Conservation (phyloP, 176 grass and related monocot genomes). For the Hsuehochloa calcarea region DNA sequence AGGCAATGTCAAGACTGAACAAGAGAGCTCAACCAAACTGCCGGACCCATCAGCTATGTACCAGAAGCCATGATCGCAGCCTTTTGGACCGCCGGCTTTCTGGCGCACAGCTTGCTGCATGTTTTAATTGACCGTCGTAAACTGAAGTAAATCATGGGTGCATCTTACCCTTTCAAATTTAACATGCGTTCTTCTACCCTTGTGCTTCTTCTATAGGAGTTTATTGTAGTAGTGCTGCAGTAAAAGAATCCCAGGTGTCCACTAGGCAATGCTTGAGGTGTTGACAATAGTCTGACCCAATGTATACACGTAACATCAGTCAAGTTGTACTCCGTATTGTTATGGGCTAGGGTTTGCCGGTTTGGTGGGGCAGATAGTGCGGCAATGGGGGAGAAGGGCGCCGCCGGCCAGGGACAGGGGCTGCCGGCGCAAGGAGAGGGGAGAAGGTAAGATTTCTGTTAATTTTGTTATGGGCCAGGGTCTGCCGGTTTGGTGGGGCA, state of each 20-base stretch:
- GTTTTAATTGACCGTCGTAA: constrained; percentile 5
- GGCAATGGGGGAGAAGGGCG: too few relatives aligned
- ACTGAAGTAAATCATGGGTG: background rate
- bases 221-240: background rate
- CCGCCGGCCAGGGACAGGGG: too few relatives aligned
- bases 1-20: constrained; percentile 44
- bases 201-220: background rate
- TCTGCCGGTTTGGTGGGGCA: too few relatives aligned
- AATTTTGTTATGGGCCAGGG: too few relatives aligned
- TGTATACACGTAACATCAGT: constrained; percentile 21
- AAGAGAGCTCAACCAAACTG: constrained; percentile 41
- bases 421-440: too few relatives aligned
- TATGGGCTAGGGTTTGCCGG: too few relatives aligned
- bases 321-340: background rate
- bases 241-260: background rate
- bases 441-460: too few relatives aligned
- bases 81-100: background rate
- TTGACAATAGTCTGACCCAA: constrained; percentile 22
- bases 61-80: constrained; percentile 34
- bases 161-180: background rate
- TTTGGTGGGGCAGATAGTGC: too few relatives aligned
- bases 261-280: background rate
- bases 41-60: constrained; percentile 13
- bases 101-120: background rate
- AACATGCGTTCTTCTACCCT: background rate